Evolutionary conservation across 805 yeast genomes (phyloP), one percentile per base, ranked within the genome.

Genomic region (Saccharomycopsis sp.): DNA sequence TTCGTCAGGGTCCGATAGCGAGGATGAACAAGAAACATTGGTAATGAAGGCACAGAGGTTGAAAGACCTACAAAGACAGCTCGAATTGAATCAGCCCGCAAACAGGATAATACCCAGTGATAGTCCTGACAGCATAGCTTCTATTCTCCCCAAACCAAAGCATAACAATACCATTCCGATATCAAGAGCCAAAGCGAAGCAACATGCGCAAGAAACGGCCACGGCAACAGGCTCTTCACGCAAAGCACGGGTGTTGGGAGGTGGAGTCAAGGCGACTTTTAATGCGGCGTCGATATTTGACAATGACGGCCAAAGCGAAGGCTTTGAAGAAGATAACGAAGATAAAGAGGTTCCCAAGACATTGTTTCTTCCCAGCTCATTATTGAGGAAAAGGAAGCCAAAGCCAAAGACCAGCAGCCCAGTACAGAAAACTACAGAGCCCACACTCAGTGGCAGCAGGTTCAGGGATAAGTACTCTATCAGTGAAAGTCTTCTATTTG

Each of bases 261-360:
- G 64, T 2, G 65, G 62, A 1, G 61, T 65, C 12, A 62, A 61
- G 48, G 66, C 66, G 55, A 66, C 67, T 3, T 65, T 65, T 57
- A 67, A 66, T 56, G 66, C 64, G 18, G 51, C 55, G 1, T 59
- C 66, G 1, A 53, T 61, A 18, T 41, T 65, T 2, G 52, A 53
- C 2, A n/a, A 24, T 16, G 46, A 56, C 34, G 20, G 47, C 59
- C 37, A 56, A 52, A 23, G 51, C 52, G 23, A 34, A 23, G 44
- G 9, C 41, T 24, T 21, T 34, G 21, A 53, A 5, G 23, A 40
- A n/a, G 40, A 12, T 5, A 52, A 50, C 29, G 52, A 57, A 24
- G 57, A 50, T 24, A 34, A 16, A 34, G 61, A 53, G 12, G 41
- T 41, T 18, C 40, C 54, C 9, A 44, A 12, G 5, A 15, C 24